Base-by-base conservation (phyloP, 2,329 filamentous ascomycete genomes). In the Alternaria arborescens region DNA sequence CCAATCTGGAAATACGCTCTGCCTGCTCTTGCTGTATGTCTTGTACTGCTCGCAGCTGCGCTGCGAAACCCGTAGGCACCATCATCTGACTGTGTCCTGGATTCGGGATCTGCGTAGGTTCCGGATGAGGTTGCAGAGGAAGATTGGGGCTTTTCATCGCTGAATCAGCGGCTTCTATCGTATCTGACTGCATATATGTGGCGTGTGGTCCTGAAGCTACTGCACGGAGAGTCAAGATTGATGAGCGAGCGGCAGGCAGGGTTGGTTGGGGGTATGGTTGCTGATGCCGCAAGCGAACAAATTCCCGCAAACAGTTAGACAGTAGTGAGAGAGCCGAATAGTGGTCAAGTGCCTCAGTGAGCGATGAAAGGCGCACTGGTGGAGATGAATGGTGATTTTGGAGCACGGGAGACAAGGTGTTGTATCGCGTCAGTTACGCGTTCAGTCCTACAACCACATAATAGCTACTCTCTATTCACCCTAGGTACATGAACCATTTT, bases 11-110 rank as follows among this genome's bases (percentile, higher is more conserved):
- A 34, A 69, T 67, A 34, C 57, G 60, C 2, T 43, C 18, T 5
- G 57, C 41, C 26, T 66, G 66, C 10, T 53, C 28, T 28, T 20
- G 43, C 18, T 68, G 69, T 24, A 28, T 10, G 14, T 67, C 55
- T 22, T 67, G 59, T 6, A 70, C 44, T 1, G 52, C 53, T 24
- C 58, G 60, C 44, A 71, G 46, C 30, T 68, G 67, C 3, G 47
- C 59, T 40, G 57, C 52, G 41, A 70, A 71, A 14, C 68, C 63
- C 55, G 67, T 52, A 4, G 68, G 66, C 14, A 68, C 47, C 8
- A 50, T 20, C 16, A 54, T 34, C 12, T 46, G 28, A 32, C 38
- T 18, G 4, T 34, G 26, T 12, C 47, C 47, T 14, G 20, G 32
- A 22, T 36, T 36, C 10, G 32, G 16, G 16, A 8, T 10, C 7